Percentiles rank a stretch among this genome's conserved stretches.
phyloP scores from a whole-genome alignment of 345 rosid species.

The Gossypium raimondii region DNA sequence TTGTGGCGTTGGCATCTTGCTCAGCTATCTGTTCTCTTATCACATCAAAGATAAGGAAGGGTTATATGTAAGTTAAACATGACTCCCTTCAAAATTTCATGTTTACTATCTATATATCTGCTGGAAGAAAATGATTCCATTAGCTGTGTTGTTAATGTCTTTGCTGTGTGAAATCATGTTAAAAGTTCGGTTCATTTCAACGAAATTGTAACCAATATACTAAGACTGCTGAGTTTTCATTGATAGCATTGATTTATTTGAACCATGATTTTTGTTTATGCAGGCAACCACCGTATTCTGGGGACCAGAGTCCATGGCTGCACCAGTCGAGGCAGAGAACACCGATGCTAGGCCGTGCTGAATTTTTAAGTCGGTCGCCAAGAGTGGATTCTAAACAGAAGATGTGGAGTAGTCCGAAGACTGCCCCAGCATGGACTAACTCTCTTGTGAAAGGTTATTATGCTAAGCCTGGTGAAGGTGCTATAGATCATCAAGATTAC shows the following conservation, averaged over 20 bases:
- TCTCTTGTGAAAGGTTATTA: constrained; percentile 51
- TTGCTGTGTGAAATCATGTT: not conserved
- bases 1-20: constrained; percentile 8
- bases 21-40: not conserved
- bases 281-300: not conserved
- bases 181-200: not conserved
- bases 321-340: constrained; percentile 16
- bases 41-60: constrained; percentile 11
- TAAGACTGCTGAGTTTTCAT: not conserved
- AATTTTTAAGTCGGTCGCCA: constrained; percentile 62
- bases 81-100: not conserved
- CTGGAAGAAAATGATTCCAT: not conserved
- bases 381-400: constrained; percentile 35
- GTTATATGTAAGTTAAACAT: constrained; percentile 33
- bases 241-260: not conserved
- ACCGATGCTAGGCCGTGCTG: constrained; percentile 46
- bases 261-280: not conserved
- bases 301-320: constrained; percentile 23
- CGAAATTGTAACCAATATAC: not conserved
- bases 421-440: constrained; percentile 41
- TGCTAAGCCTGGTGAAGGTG: not conserved
- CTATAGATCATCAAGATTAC: constrained; percentile 34
- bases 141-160: not conserved
- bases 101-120: not conserved
- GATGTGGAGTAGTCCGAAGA: constrained; percentile 40